Evolutionary conservation across 441 rosid species (phyloP).

Genomic region (Geranium incanum): DNA sequence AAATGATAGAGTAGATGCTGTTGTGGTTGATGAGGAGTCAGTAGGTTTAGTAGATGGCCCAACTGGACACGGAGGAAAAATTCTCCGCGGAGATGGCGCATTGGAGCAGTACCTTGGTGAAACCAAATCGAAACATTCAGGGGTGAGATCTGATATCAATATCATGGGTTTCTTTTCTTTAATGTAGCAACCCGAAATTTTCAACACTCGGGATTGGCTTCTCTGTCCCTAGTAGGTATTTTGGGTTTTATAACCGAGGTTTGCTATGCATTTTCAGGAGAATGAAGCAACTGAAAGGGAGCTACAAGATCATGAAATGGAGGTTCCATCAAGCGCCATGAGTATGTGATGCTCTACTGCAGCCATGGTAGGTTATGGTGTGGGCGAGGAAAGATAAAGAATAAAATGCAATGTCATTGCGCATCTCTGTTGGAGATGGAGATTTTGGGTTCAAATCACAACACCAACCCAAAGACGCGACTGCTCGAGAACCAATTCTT

Average conservation of each 20-base stretch:
- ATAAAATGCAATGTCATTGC: not conserved
- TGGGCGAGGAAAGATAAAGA: no score
- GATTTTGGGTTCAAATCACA: not conserved
- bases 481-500: not conserved
- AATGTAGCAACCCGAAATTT: no score
- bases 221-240: no score
- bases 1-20: slow-evolving; percentile 61
- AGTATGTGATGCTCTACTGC: slow-evolving; percentile 41
- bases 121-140: slow-evolving; percentile 30
- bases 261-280: slow-evolving; percentile 32
- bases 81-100: slow-evolving; percentile 71
- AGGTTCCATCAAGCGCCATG: slow-evolving; percentile 51
- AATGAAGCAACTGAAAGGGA: slow-evolving; percentile 33
- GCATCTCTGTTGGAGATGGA: not conserved
- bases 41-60: slow-evolving; percentile 44
- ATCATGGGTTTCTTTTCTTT: no score
- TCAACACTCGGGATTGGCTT: no score
- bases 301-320: slow-evolving; percentile 49
- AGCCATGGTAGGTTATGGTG: not conserved
- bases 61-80: slow-evolving; percentile 58
- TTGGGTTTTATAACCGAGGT: no score
- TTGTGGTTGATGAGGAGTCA: slow-evolving; percentile 70
- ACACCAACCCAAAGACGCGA: not conserved
- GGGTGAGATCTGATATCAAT: slow-evolving; percentile 30
- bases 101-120: slow-evolving; percentile 47